phyloP scores from a whole-genome alignment of 768 basidiomycete species.

The Terana coerulea region DNA sequence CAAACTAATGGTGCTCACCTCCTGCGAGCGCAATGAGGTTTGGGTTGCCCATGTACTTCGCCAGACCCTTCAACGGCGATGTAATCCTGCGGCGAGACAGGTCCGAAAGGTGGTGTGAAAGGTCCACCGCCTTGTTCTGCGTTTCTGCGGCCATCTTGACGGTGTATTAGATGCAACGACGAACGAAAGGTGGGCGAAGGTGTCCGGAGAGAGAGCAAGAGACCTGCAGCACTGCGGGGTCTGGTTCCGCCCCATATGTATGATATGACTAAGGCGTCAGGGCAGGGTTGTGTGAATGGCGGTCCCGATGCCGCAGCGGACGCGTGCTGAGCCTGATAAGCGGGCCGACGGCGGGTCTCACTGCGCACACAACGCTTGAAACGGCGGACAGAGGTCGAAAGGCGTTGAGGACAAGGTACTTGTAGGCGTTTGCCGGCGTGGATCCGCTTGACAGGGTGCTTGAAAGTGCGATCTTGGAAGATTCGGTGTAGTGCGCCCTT shows the following conservation, averaged over 20 bases:
- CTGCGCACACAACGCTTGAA: too few species aligned
- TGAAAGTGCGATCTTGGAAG: too few species aligned
- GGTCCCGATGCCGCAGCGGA: too few species aligned
- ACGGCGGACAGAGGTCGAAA: too few species aligned
- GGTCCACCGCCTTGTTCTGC: constrained; percentile 50
- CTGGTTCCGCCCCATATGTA: constrained; percentile 2
- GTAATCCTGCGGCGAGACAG: constrained; percentile 43
- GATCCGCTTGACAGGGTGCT: too few species aligned
- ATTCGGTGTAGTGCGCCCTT: too few species aligned
- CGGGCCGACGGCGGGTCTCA: too few species aligned
- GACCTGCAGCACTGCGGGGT: neutral
- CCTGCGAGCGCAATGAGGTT: constrained; percentile 65
- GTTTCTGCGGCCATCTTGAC: constrained; percentile 27
- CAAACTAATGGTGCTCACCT: constrained; percentile 37
- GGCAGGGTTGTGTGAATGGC: constrained; percentile 1
- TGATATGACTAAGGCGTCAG: constrained; percentile 12
- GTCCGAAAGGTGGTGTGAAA: constrained; percentile 69
- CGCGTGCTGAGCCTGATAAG: too few species aligned
- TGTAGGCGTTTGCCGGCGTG: too few species aligned
- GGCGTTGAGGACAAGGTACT: too few species aligned
- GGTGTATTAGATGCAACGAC: neutral
- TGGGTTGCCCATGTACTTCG: constrained; percentile 52
- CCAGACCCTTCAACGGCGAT: constrained; percentile 65
- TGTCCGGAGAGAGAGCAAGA: constrained; percentile 1
- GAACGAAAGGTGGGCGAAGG: neutral